Conservation (phyloP, 2,329 filamentous ascomycete species). For the Dactylellina leptospora region DNA sequence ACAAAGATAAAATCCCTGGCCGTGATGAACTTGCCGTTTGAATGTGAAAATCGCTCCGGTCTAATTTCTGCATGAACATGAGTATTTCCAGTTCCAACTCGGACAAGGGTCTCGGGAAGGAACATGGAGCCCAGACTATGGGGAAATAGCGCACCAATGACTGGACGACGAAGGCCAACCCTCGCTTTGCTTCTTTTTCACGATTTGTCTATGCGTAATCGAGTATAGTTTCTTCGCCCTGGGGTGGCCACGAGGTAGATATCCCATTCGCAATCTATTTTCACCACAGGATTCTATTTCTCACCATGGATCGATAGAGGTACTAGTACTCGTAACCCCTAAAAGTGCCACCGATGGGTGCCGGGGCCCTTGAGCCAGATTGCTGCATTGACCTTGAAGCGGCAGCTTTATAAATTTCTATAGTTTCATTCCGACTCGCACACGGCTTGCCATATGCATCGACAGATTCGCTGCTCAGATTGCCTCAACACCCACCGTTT, state of each 20-base stretch:
- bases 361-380: conserved; percentile 4
- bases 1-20: background rate
- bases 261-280: conserved; percentile 33
- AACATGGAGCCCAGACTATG: conserved; percentile 47
- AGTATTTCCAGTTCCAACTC: conserved; percentile 34
- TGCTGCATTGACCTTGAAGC: conserved; percentile 22
- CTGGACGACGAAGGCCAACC: conserved; percentile 12
- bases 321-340: conserved; percentile 14
- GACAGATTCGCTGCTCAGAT: background rate
- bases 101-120: conserved; percentile 43
- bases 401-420: conserved; percentile 43
- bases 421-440: conserved; percentile 42
- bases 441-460: conserved; percentile 10
- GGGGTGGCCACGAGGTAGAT: conserved; percentile 50
- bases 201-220: conserved; percentile 34
- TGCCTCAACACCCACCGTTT: conserved; percentile 22
- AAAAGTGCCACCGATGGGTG: background rate
- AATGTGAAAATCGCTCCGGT: conserved; percentile 48
- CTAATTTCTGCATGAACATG: conserved; percentile 39
- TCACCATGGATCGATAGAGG: conserved; percentile 55
- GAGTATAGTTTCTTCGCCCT: conserved; percentile 24
- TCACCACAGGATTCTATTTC: conserved; percentile 47
- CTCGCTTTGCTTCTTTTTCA: conserved; percentile 28
- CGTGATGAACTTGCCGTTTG: conserved; percentile 21
- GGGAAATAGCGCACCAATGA: conserved; percentile 52